Evolutionary conservation across 768 basidiomycete genomes (phyloP).

Genomic region (Amyloporia xantha): DNA sequence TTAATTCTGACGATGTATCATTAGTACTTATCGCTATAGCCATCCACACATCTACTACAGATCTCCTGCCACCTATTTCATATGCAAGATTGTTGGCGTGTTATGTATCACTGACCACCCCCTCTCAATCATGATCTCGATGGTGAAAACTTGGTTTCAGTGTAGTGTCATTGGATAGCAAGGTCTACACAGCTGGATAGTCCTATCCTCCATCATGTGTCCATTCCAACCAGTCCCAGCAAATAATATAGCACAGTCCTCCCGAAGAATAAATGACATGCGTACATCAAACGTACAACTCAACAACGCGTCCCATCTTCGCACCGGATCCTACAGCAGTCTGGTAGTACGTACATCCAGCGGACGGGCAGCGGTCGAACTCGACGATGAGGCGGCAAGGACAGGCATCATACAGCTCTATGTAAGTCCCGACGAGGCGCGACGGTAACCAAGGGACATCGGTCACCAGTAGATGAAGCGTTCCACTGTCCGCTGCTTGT

Average conservation of each 20-base stretch:
- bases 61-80: background rate
- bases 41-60: background rate
- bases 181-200: background rate
- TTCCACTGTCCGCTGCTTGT: constrained; percentile 56
- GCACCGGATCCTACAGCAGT: background rate
- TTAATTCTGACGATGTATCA: background rate
- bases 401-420: background rate
- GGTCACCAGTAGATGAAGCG: constrained; percentile 71
- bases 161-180: background rate
- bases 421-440: background rate
- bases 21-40: background rate
- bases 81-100: background rate
- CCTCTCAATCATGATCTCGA: background rate
- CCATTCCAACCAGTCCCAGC: background rate
- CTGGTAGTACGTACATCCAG: background rate
- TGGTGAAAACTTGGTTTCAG: background rate
- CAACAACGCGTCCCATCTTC: background rate
- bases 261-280: background rate
- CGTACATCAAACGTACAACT: background rate
- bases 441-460: background rate
- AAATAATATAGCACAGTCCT: background rate
- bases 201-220: background rate
- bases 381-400: background rate
- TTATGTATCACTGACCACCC: background rate
- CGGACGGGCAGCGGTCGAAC: background rate